A percentile compares a stretch with the other conserved stretches of the same genome.
phyloP scores from a whole-genome alignment of 1,284 basidiomycete species.

The Moesziomyces globuligerus region DNA sequence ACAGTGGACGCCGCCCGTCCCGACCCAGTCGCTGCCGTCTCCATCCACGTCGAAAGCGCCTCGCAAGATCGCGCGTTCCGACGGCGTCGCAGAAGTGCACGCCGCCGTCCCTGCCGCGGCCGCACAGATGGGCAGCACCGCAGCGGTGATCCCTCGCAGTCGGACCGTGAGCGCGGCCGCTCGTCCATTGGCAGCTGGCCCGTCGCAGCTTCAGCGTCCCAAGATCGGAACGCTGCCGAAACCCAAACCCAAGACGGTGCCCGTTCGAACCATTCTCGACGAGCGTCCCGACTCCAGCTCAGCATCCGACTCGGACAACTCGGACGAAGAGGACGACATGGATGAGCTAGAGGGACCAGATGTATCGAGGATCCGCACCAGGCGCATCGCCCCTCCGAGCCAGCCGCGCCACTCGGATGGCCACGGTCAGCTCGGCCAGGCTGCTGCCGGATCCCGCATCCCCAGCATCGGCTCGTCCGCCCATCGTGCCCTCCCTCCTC shows the following conservation, averaged over 20 bases:
- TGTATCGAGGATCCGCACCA: conserved; percentile 32
- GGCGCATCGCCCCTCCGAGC: background rate
- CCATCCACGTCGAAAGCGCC: conserved; percentile 20
- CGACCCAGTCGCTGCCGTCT: conserved; percentile 10
- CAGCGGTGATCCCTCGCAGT: conserved; percentile 10
- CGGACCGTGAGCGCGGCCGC: conserved; percentile 12
- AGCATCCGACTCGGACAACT: conserved; percentile 1
- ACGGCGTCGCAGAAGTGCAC: conserved; percentile 22
- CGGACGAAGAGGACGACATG: conserved; percentile 5
- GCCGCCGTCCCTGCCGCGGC: conserved; percentile 2
- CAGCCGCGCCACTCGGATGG: too few species aligned
- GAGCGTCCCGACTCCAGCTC: conserved; percentile 7
- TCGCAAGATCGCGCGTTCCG: conserved; percentile 29
- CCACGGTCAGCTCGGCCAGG: background rate
- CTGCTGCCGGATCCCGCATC: conserved; percentile 11
- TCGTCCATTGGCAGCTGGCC: background rate
- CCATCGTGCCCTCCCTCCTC: background rate
- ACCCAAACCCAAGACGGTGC: conserved; percentile 7
- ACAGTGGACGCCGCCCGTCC: conserved; percentile 11
- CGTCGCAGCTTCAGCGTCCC: conserved; percentile 6
- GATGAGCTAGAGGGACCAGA: conserved; percentile 21
- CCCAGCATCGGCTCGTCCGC: conserved; percentile 20
- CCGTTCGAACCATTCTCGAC: conserved; percentile 28
- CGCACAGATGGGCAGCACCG: background rate
- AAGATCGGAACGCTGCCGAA: conserved; percentile 39